Evolutionary conservation across 768 basidiomycete genomes (phyloP), one percentile per base, ranked within the genome.

Genomic region (Pholiota molesta): DNA sequence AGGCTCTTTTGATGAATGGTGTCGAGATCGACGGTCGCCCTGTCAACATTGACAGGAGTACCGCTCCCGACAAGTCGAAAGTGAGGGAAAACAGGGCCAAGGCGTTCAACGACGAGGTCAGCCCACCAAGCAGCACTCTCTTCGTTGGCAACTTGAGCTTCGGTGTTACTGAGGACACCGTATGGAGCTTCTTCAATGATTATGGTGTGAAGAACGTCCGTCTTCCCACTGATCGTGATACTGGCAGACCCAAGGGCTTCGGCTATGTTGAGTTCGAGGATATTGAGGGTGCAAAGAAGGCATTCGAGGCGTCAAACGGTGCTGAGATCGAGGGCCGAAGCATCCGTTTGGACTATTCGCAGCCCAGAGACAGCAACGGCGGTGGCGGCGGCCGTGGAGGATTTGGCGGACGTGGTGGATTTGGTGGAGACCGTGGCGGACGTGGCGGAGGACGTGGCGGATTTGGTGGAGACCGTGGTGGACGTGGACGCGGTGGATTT

Each of bases 231-330:
- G 95, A 99, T 75, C 83, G 93, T 66, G 97, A 99, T 54, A 84
- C 91, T 7, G 95, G 95, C 29, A 84, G 81, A 63, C 89, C 93
- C 51, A 99, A 98, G 76, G 97, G 97, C 69, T 99, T 97, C 76
- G 97, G 89, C 21, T 99, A 99, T 76, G 92, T 99, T 71, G 95
- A 98, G 75, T 97, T 96, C 75, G 86, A 89, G 66, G 88, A 90
- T 67, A 70, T 94, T 40, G 91, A 88, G 28, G 78, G 83, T 57
- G 92, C 97, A 11, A 89, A 88, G 77, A 89, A 88, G 72, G 97
- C 97, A 2, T 85, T 87, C 62, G 86, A 83, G 68, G 86, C 83
- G 4, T 80, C 85, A 28, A 81, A 83, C 42, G 92, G 93, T 33
- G 75, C 79, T 60, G 92, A 95, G 62, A 82, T 97, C 54, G 91